Base-by-base conservation (phyloP, 2,329 filamentous ascomycete genomes). In the Fusarium sublunatum region DNA sequence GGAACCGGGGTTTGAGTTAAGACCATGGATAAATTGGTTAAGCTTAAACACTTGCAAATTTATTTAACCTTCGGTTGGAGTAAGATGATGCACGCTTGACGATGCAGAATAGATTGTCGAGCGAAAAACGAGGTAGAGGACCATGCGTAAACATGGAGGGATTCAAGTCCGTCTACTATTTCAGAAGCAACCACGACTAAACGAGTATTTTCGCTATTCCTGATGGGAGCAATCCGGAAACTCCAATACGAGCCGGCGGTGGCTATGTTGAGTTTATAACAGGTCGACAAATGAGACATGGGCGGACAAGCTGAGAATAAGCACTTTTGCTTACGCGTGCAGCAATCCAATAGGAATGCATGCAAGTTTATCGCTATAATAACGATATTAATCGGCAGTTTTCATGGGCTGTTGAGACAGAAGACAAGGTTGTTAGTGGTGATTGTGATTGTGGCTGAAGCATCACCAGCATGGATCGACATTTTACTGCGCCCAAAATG, bases 171-270 rank as follows among this genome's bases (percentile, higher is more conserved):
- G 35, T 45, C 11, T 15, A 44, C 25, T 43, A 35, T 65, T 53
- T 38, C 39, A 43, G 50, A 51, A 36, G 43, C 32, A 39, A 15
- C 44, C 50, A 53, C 58, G 46, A 28, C 32, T 19, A 40, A 38
- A 29, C 39, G 28, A 41, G 28, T 24, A 34, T 26, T 24, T 38
- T 40, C 24, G 26, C 26, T 48, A 46, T 51, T 28, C 45, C 36
- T 44, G 24, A 45, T 45, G 24, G 24, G 45, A 57, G 13, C 39
- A 26, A 25, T 43, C 53, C 34, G 41, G 46, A 63, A 64, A 45
- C 59, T 24, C 49, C 35, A 53, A 70, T 69, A 70, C 67, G 67
- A 70, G 54, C 48, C 46, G 29, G 56, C 31, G 65, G 67, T 60
- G 67, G 67, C 67, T 70, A 63, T 70, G 65, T 43, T 39, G 22